Conservation (phyloP, 1,284 basidiomycete species). For the Ganoderma resinaceum region DNA sequence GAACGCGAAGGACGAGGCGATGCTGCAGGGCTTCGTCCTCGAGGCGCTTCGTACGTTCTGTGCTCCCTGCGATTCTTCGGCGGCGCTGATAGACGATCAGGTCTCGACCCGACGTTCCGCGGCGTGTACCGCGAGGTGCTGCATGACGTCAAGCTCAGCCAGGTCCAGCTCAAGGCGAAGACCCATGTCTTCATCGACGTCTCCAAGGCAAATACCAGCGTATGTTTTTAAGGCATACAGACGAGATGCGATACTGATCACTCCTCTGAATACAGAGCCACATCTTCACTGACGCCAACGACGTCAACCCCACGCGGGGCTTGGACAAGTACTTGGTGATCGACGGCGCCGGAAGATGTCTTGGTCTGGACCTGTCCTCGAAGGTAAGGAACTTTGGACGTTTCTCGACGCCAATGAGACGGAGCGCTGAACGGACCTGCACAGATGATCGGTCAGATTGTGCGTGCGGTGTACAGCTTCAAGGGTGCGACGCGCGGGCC, state of each 20-base stretch:
- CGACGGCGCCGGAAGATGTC: constrained; percentile 58
- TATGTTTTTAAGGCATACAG: constrained; percentile 34
- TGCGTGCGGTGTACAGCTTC: constrained; percentile 57
- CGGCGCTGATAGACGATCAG: constrained; percentile 36
- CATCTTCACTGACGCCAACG: constrained; percentile 49
- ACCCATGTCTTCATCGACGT: constrained; percentile 69
- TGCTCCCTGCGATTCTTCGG: not conserved
- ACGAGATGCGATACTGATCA: constrained; percentile 2
- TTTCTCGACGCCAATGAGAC: no score
- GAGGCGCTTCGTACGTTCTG: constrained; percentile 70
- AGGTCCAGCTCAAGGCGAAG: constrained; percentile 49
- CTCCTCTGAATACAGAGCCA: constrained; percentile 29
- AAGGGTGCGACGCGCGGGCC: constrained; percentile 60
- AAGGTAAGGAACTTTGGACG: no score
- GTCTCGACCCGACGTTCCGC: constrained; percentile 57
- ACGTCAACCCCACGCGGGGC: constrained; percentile 53
- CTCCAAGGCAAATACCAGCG: constrained; percentile 60
- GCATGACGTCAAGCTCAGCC: constrained; percentile 51
- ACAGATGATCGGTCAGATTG: constrained; percentile 52
- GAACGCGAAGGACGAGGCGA: constrained; percentile 45
- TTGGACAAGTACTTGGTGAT: constrained; percentile 57
- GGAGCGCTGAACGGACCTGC: not conserved
- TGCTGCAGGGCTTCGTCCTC: constrained; percentile 60
- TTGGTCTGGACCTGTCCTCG: constrained; percentile 63
- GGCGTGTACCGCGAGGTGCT: constrained; percentile 57